Evolutionary conservation across 768 basidiomycete genomes (phyloP), one percentile per base, ranked within the genome.

Genomic region (Leccinum uliginosum): DNA sequence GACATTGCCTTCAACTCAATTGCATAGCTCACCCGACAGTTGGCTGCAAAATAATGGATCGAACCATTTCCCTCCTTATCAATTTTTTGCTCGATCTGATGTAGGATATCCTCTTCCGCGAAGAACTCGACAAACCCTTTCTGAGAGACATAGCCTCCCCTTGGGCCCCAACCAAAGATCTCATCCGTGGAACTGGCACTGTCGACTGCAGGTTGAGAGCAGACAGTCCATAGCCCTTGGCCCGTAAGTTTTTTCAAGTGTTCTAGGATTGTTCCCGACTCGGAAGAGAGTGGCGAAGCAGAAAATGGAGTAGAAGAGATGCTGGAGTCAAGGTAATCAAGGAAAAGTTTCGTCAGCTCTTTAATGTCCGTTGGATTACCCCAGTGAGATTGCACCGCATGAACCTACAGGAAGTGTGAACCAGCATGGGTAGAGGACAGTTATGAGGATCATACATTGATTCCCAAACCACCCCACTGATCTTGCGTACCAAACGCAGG

Each of bases 51-150:
- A 71, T 84, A 95, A 70, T 91, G 86, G 44, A 98, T 84, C 80
- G 77, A 83, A 9, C 85, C 84, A 48, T 78, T 67, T 21, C 84
- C 84, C 49, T 78, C 76, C 55, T 72, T 77, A 51, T 75, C 69
- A 5, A 87, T 78, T 65, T 76, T 82, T 62, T 74, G 69, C 71
- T 85, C 82, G n/a, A 94, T 79, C 53, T 65, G 66, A 29, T 81
- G 77, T 15, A 91, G 77, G 52, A 86, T 82, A 30, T 73, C 70
- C 61, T 73, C 65, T 57, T 84, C 84, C 50, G 81, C 93, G 69
- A 98, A 98, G 71, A 98, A 98, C 74, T 99, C 97, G 9, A 98
- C 93, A 67, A 98, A 99, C 14, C 87, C 84, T 74, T 99, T 99
- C 74, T 99, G 97, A 73, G 91, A 99, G 9, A 99, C 91, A 73